Conservation (phyloP, 78 protist genomes). For the Dictyostelium intermedium region DNA sequence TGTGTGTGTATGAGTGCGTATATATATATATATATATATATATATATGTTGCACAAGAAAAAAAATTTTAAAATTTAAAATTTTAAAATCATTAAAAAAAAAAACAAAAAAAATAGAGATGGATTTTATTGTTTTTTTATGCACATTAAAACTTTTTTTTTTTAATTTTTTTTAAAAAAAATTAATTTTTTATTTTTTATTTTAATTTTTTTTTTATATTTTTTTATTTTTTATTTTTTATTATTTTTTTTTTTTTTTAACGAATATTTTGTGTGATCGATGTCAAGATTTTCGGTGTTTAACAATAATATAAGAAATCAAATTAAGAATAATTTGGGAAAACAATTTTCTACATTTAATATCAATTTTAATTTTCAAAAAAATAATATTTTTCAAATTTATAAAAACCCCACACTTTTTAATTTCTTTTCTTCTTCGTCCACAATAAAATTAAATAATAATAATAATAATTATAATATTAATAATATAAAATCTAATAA, state of each 20-base stretch:
- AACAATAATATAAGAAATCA: constrained; percentile 2
- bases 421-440: background rate
- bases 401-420: background rate
- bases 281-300: background rate
- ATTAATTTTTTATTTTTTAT: background rate
- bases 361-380: background rate
- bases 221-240: background rate
- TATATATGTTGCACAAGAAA: too few species aligned
- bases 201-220: background rate
- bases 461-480: too few species aligned
- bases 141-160: too few species aligned
- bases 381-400: background rate
- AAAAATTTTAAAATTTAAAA: background rate
- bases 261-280: background rate
- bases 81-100: background rate
- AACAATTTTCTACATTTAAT: background rate
- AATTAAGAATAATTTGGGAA: constrained; percentile 18
- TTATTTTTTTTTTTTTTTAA: background rate
- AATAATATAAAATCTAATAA: background rate
- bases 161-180: background rate
- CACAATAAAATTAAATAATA: background rate
- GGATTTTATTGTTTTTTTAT: background rate
- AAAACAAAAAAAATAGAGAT: background rate
- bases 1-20: too few species aligned
- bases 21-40: too few species aligned